Conservation (phyloP, 257 asterid species). For the Penstemon eatonii region DNA sequence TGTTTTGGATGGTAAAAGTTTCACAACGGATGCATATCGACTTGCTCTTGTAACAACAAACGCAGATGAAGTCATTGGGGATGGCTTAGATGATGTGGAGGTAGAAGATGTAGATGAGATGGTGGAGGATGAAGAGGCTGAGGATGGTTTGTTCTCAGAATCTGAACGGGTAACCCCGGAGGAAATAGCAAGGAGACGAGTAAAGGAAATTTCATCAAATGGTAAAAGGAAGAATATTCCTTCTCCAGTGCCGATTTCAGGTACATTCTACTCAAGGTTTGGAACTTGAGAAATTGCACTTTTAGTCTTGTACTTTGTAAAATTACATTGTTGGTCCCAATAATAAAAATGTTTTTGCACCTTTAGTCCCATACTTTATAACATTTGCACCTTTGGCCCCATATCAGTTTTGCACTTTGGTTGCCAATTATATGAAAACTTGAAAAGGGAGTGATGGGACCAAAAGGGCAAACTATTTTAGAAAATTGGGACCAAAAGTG, state of each 20-base stretch:
- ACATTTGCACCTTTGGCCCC: too few relatives aligned
- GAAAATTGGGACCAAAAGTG: too few relatives aligned
- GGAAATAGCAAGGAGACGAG: conserved; percentile 27
- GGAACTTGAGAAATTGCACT: too few relatives aligned
- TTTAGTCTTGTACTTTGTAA: too few relatives aligned
- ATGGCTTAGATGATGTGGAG: conserved; percentile 32
- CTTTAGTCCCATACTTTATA: too few relatives aligned
- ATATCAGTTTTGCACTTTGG: too few relatives aligned
- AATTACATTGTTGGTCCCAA: too few relatives aligned
- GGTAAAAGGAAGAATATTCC: conserved; percentile 38
- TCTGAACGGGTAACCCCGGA: conserved; percentile 29
- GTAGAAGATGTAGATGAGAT: conserved; percentile 42
- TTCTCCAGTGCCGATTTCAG: conserved; percentile 73
- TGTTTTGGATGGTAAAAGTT: conserved; percentile 54
- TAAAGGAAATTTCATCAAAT: conserved; percentile 31
- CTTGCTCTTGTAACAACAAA: conserved; percentile 43
- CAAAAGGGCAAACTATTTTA: too few relatives aligned
- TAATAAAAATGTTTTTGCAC: too few relatives aligned
- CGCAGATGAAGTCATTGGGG: conserved; percentile 35
- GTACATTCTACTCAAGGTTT: conserved; percentile 27
- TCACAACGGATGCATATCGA: conserved; percentile 27
- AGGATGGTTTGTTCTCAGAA: conserved; percentile 22
- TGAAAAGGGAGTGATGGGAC: too few relatives aligned
- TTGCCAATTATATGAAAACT: too few relatives aligned
- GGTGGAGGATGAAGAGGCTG: conserved; percentile 38